Evolutionary conservation across 768 basidiomycete genomes (phyloP).

Genomic region (Kwoniella dendrophila): DNA sequence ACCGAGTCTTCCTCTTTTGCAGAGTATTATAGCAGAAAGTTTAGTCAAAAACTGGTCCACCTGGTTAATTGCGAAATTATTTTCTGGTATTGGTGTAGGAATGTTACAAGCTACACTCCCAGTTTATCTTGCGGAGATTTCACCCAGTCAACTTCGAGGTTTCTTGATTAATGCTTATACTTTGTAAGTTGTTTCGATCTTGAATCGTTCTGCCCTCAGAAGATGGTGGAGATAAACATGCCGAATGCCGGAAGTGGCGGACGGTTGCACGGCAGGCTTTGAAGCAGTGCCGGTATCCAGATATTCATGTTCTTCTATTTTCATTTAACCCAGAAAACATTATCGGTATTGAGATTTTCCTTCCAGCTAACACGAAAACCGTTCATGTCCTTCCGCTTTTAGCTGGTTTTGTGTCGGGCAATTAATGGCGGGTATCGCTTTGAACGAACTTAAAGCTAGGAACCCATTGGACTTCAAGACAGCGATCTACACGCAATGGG

Average conservation of each 20-base stretch:
- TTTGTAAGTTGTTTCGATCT: slow-evolving; percentile 20
- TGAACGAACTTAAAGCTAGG: slow-evolving; percentile 14
- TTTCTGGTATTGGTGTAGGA: slow-evolving; percentile 37
- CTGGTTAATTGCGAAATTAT: slow-evolving; percentile 37
- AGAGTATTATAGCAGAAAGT: slow-evolving; percentile 29
- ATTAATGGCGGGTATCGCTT: slow-evolving; percentile 34
- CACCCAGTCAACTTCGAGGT: slow-evolving; percentile 31
- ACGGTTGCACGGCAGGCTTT: too few species aligned
- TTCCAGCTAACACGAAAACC: too few species aligned
- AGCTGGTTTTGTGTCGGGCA: slow-evolving; percentile 41
- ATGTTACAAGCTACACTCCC: slow-evolving; percentile 36
- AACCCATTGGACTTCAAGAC: slow-evolving; percentile 25
- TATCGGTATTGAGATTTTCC: too few species aligned
- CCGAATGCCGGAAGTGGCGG: background rate
- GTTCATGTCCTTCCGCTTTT: background rate
- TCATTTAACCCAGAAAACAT: too few species aligned
- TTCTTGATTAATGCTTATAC: slow-evolving; percentile 37
- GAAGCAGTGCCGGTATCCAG: too few species aligned
- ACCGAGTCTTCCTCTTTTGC: background rate
- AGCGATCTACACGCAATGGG: slow-evolving; percentile 37
- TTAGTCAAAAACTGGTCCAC: slow-evolving; percentile 19
- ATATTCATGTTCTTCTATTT: too few species aligned
- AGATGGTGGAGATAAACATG: background rate
- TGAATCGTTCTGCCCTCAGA: too few species aligned
- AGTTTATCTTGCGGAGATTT: slow-evolving; percentile 33